phyloP scores from a whole-genome alignment of 2,329 filamentous ascomycete genomes.

The Botrytis tulipae region DNA sequence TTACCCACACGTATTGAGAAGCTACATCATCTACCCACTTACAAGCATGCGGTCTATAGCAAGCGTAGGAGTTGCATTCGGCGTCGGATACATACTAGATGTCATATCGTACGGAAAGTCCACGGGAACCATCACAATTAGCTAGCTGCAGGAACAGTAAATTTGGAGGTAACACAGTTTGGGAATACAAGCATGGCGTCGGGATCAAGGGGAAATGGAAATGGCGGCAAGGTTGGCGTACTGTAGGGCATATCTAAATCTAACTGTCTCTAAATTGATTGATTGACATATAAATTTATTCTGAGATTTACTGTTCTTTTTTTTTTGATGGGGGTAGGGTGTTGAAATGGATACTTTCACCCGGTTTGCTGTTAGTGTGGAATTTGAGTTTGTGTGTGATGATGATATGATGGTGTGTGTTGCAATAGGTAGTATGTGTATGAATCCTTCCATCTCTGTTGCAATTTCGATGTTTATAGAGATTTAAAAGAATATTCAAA shows the following conservation, averaged over 20 bases:
- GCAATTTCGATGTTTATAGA: background rate
- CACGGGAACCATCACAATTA: background rate
- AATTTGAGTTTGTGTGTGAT: background rate
- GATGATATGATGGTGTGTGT: background rate
- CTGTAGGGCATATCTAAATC: background rate
- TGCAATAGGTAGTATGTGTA: background rate
- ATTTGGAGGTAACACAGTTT: background rate
- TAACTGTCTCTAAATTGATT: slow-evolving; percentile 11
- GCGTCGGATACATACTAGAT: slow-evolving; percentile 1
- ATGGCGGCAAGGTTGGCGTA: background rate
- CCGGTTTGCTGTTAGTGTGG: background rate
- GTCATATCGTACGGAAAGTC: background rate
- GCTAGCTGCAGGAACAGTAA: background rate
- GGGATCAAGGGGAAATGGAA: background rate
- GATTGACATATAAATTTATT: background rate
- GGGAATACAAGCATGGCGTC: slow-evolving; percentile 6
- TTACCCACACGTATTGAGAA: background rate
- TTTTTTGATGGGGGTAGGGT: background rate
- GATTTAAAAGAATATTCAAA: background rate
- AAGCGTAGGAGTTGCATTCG: background rate
- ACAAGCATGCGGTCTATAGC: background rate
- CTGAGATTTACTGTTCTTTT: too few species aligned
- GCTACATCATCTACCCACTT: background rate
- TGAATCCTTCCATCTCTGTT: background rate
- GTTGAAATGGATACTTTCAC: background rate